Evolutionary conservation across 768 basidiomycete species (phyloP).

Genomic region (Rhodotorula paludigena): DNA sequence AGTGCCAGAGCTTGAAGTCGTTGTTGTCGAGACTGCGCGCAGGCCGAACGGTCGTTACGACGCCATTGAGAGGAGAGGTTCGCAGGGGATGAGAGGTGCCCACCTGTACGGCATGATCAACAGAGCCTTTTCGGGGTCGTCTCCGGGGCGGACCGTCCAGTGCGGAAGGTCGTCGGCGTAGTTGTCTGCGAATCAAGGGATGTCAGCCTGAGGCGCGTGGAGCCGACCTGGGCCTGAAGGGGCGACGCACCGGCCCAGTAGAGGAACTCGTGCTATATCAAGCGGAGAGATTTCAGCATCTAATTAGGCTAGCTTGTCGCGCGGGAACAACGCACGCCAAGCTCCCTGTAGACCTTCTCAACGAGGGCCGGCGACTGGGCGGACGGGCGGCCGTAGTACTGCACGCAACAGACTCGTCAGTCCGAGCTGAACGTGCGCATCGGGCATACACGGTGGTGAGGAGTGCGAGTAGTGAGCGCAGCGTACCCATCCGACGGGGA

Average conservation of each 20-base stretch:
- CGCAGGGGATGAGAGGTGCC: conserved; percentile 31
- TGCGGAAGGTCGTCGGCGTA: conserved; percentile 44
- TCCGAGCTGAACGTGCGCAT: no score
- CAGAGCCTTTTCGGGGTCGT: conserved; percentile 24
- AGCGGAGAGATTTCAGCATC: no score
- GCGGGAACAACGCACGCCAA: conserved; percentile 38
- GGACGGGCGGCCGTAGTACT: conserved; percentile 43
- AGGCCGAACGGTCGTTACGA: not conserved
- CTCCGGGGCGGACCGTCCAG: conserved; percentile 38
- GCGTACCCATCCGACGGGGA: conserved; percentile 31
- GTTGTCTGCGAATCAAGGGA: conserved; percentile 21
- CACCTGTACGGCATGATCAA: conserved; percentile 43
- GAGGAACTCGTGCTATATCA: conserved; percentile 22
- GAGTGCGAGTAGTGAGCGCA: not conserved
- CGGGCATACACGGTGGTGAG: conserved; percentile 12
- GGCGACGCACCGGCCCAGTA: conserved; percentile 30
- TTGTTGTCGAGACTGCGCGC: conserved; percentile 35
- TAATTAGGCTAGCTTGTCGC: no score
- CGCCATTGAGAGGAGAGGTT: conserved; percentile 27
- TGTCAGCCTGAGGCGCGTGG: not conserved
- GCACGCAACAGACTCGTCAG: conserved; percentile 38
- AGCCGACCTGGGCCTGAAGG: not conserved
- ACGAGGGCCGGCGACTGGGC: conserved; percentile 37
- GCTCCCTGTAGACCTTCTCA: conserved; percentile 43
- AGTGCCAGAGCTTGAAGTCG: conserved; percentile 43